Percentiles rank a stretch among this genome's conserved stretches.
Evolutionary conservation across 73 alveolate species (phyloP).

Genomic region (Blepharisma stoltei): DNA sequence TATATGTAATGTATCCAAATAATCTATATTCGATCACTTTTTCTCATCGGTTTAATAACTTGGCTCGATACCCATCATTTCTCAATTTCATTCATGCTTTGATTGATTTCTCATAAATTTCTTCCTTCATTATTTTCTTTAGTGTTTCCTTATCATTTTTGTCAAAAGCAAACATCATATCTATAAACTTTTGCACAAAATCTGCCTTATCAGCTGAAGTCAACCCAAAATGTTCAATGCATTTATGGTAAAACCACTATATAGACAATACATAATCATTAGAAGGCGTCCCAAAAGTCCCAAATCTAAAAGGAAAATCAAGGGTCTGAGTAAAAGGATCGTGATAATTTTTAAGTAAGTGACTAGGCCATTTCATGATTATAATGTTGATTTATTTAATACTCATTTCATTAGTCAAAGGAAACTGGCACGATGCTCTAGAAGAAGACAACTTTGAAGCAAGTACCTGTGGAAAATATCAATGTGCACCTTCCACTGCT

Average conservation of each 20-base stretch:
- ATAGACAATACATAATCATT: neutral
- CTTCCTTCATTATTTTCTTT: slow-evolving; percentile 2
- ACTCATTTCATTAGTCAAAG: too few relatives aligned
- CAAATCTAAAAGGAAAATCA: slow-evolving; percentile 22
- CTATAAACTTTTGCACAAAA: neutral
- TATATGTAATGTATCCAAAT: slow-evolving; percentile 9
- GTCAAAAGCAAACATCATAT: neutral
- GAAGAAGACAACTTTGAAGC: too few relatives aligned
- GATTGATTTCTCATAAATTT: neutral
- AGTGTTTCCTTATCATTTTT: neutral
- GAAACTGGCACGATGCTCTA: too few relatives aligned
- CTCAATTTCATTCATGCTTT: neutral
- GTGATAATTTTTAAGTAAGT: neutral
- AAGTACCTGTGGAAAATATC: too few relatives aligned
- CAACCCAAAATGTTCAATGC: neutral
- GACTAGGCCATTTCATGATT: slow-evolving; percentile 20
- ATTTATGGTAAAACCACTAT: neutral
- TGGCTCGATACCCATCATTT: neutral
- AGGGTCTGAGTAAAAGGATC: neutral
- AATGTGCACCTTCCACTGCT: too few relatives aligned
- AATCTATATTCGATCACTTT: neutral
- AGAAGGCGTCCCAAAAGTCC: slow-evolving; percentile 22
- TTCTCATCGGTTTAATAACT: neutral
- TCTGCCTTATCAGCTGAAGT: slow-evolving; percentile 22
- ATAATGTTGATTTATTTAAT: too few relatives aligned